Evolutionary conservation across 208 protist genomes (phyloP), one percentile per base, ranked within the genome.

Genomic region (Leptomonas seymouri): DNA sequence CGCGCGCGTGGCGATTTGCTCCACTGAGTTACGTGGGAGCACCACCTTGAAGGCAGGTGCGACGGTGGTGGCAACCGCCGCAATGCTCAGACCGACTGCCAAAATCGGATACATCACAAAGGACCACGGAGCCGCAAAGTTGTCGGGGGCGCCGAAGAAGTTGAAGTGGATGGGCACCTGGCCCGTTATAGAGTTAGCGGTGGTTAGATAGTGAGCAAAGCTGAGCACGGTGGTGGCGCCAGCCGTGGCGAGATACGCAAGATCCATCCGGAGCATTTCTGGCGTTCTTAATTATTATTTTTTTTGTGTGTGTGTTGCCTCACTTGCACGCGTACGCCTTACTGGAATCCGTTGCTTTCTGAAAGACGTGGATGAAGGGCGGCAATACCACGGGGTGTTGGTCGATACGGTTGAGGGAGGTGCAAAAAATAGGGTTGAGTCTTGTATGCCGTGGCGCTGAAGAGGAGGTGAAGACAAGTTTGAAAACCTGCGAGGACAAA

Each of bases 111-210:
- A 75, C n/a, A 80, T 27, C 27, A 70, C 39, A 27, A 64, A 74
- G 1, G 55, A 30, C 74, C 67, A 80, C 20, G 71, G 49, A 25
- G 71, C 54, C 8, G 54, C 63, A 14, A 46, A 63, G 39, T 23
- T 4, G n/a, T 77, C 64, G 0, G 71, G 71, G 4, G 36, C n/a
- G 28, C 71, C 71, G n/a, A 65, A 54, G 28, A 77, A 42, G 25
- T 77, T 56, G 71, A 77, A 77, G 55, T 77, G 71, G 8, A 77
- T 41, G 1, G 71, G 71, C 16, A 77, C 71, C 27, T 6, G 12
- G 11, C 23, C 57, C 0, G 57, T 56, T 31, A 77, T 15, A 21
- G 39, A 50, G 8, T 62, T 18, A 0, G 16, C 23, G 18, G 61
- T 67, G 64, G 41, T 50, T 9, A 77, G 15, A 58, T 77, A 77